Base-by-base conservation (phyloP, 148 eudicot genomes). In the Silene conica region DNA sequence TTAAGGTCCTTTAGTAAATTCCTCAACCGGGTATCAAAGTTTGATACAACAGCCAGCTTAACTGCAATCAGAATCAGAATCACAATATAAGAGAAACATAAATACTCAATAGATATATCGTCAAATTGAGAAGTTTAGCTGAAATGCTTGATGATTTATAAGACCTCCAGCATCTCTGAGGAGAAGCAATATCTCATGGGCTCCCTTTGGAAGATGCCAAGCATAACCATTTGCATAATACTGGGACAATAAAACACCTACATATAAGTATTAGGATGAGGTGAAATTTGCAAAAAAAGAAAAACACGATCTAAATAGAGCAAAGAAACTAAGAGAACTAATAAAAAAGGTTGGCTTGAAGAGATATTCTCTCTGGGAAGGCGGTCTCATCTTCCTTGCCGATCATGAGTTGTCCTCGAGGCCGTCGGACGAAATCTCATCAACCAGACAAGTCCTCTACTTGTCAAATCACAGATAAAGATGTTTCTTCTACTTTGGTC, bases 31-130 rank as follows among this genome's bases (percentile, higher is more conserved):
- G 78, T 89, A 84, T 96, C 99, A 46, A 96, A 96, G 80, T 96
- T 96, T 83, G 99, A 96, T 22, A 96, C 96, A 76, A 92, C 97
- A 21, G 92, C 99, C 80, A 96, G 78, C 87, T 90, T 92, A 81
- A 96, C 99, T 96, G 92, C 72, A 71, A 62, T 74, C 82, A 50
- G 67, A 45, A 67, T 52, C 59, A 70, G 2, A 26, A 26, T 26
- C n/a, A n/a, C 78, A 73, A 31, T 48, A 63, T 71, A 19, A 25
- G 46, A 31, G 70, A 38, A 20, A 19, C 59, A 74, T 4, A 61
- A 31, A 20, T 46, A 68, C 21, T n/a, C 38, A 69, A 11, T 16
- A 23, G 43, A 14, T 0, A 38, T 6, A 5, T 6, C 23, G 50
- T 41, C 14, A 4, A 63, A 31, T 21, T 50, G 9, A 73, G 16